Conservation (phyloP, 2,329 filamentous ascomycete genomes). For the Cordyceps javanica region DNA sequence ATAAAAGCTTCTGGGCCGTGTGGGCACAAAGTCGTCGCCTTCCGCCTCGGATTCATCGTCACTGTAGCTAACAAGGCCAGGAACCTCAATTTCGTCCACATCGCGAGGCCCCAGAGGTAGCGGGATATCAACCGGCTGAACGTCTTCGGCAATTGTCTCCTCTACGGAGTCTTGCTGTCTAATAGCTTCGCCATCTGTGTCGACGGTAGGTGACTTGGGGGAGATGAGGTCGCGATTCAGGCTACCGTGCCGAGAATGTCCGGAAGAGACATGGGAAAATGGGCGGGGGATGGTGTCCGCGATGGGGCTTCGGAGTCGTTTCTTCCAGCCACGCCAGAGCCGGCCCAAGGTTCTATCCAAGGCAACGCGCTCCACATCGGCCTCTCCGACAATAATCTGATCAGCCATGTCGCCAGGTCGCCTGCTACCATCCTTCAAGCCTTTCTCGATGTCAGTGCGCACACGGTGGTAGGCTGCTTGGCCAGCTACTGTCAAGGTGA, state of each 20-base stretch:
- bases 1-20: conserved; percentile 42
- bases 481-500: conserved; percentile 79
- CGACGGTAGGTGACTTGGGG: conserved; percentile 16
- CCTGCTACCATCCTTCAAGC: conserved; percentile 46
- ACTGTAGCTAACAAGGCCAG: conserved; percentile 56
- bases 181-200: conserved; percentile 10
- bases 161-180: conserved; percentile 17
- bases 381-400: conserved; percentile 76
- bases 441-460: conserved; percentile 51
- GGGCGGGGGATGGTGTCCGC: conserved; percentile 42
- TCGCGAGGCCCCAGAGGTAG: conserved; percentile 63
- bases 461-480: conserved; percentile 73
- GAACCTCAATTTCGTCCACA: conserved; percentile 73
- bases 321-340: conserved; percentile 94
- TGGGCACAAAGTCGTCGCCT: conserved; percentile 24
- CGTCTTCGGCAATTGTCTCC: conserved; percentile 21
- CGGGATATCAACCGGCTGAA: conserved; percentile 46
- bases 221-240: conserved; percentile 32
- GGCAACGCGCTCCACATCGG: conserved; percentile 88
- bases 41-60: conserved; percentile 54
- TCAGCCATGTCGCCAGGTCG: conserved; percentile 48
- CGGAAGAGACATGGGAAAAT: conserved; percentile 41
- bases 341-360: conserved; percentile 82
- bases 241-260: conserved; percentile 28
- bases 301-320: conserved; percentile 60